These are phyloP conservation scores for Suillus placidus DNA, from an alignment of 768 basidiomycete species.

Conservation along the genomic window DNA sequence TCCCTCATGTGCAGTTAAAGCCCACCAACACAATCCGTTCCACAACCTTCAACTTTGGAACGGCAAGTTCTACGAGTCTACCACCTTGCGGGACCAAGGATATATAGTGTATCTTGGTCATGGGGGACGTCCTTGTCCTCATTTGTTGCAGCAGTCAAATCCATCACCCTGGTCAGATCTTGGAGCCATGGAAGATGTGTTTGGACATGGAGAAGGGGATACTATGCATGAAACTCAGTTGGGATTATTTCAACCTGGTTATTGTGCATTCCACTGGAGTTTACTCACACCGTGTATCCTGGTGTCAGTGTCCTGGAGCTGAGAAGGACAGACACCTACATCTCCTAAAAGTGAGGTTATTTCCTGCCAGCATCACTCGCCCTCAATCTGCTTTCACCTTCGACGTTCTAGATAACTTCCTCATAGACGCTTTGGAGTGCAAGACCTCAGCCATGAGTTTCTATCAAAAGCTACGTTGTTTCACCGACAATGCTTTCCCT, in stretches of 20 bases:
- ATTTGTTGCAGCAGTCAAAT: not conserved
- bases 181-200: not conserved
- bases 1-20: not conserved
- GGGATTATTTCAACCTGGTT: not conserved
- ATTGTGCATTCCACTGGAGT: slow-evolving; percentile 10
- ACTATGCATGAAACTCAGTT: not conserved
- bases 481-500: slow-evolving; percentile 4
- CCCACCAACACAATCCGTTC: slow-evolving; percentile 10
- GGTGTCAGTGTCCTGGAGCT: slow-evolving; percentile 4
- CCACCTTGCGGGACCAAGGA: slow-evolving; percentile 21
- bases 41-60: slow-evolving; percentile 27
- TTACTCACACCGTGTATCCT: slow-evolving; percentile 3
- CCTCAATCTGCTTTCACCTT: slow-evolving; percentile 26
- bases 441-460: slow-evolving; percentile 9
- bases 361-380: slow-evolving; percentile 14
- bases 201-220: not conserved
- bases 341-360: slow-evolving; percentile 15
- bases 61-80: slow-evolving; percentile 18
- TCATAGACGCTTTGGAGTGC: slow-evolving; percentile 23
- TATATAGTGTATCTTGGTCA: slow-evolving; percentile 26
- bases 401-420: slow-evolving; percentile 21
- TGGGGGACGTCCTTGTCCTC: slow-evolving; percentile 21
- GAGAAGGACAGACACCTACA: slow-evolving; percentile 9
- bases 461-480: not conserved
- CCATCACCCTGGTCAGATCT: not conserved